Evolutionary conservation across 257 asterid species (phyloP).

Genomic region (Nicotiana knightiana): DNA sequence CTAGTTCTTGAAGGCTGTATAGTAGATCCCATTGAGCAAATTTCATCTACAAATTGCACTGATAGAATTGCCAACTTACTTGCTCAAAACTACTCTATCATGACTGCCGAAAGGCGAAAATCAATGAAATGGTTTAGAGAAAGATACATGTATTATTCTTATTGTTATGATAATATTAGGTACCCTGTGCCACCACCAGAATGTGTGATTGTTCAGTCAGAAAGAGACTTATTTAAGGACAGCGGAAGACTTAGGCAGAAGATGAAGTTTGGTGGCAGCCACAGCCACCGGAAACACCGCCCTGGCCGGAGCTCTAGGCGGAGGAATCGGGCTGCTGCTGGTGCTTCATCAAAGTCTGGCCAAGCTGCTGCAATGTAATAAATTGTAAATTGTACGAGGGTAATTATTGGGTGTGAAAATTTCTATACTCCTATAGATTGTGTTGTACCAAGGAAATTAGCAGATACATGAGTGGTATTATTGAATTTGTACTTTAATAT

Average conservation of each 20-base stretch:
- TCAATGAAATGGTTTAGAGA: conserved; percentile 62
- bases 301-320: conserved; percentile 28
- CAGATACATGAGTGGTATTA: not conserved
- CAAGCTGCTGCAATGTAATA: conserved; percentile 20
- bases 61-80: conserved; percentile 22
- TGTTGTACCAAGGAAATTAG: not conserved
- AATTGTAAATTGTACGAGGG: not conserved
- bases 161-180: conserved; percentile 68
- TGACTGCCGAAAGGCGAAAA: conserved; percentile 30
- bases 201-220: conserved; percentile 59
- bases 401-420: not conserved
- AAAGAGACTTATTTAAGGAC: conserved; percentile 39
- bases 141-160: conserved; percentile 69
- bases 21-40: conserved; percentile 69
- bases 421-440: not conserved
- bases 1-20: conserved; percentile 70
- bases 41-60: conserved; percentile 67
- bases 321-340: conserved; percentile 8
- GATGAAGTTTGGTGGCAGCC: conserved; percentile 52
- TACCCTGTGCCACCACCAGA: conserved; percentile 69
- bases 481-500: no score
- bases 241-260: conserved; percentile 54
- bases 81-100: conserved; percentile 31
- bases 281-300: conserved; percentile 32
- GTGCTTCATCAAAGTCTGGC: conserved; percentile 17